Conservation (phyloP, 2,329 filamentous ascomycete genomes). For the Scytalidium lignicola region DNA sequence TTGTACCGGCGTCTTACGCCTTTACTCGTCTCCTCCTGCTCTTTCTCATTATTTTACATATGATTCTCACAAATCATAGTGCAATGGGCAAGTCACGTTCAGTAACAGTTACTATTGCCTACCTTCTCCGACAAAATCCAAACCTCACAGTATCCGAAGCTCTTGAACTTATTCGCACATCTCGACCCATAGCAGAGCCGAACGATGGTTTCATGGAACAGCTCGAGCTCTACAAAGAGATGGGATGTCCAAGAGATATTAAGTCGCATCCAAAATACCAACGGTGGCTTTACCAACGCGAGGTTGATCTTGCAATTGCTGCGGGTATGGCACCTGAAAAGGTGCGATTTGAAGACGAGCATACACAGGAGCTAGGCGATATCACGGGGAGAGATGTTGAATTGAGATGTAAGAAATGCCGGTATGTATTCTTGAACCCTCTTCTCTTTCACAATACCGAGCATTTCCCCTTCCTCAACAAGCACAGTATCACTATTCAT, state of each 20-base stretch:
- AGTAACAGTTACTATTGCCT: constrained; percentile 77
- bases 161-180: constrained; percentile 62
- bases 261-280: constrained; percentile 73
- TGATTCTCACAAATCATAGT: constrained; percentile 44
- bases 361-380: constrained; percentile 31
- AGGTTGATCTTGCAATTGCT: constrained; percentile 62
- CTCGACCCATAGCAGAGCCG: constrained; percentile 75
- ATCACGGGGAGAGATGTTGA: constrained; percentile 40
- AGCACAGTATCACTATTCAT: no score
- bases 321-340: constrained; percentile 74
- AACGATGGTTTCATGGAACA: constrained; percentile 91
- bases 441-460: no score
- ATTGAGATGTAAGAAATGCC: constrained; percentile 87
- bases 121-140: constrained; percentile 67
- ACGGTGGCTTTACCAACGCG: constrained; percentile 65
- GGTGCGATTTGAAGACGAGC: constrained; percentile 78
- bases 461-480: no score
- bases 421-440: constrained; percentile 37
- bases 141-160: constrained; percentile 46
- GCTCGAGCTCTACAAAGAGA: constrained; percentile 78
- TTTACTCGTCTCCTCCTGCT: background rate
- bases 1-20: no score
- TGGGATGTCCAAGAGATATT: constrained; percentile 70
- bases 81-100: constrained; percentile 96
- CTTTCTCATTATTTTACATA: background rate